Evolutionary conservation across 345 rosid species (phyloP).

Genomic region (Salix exigua): DNA sequence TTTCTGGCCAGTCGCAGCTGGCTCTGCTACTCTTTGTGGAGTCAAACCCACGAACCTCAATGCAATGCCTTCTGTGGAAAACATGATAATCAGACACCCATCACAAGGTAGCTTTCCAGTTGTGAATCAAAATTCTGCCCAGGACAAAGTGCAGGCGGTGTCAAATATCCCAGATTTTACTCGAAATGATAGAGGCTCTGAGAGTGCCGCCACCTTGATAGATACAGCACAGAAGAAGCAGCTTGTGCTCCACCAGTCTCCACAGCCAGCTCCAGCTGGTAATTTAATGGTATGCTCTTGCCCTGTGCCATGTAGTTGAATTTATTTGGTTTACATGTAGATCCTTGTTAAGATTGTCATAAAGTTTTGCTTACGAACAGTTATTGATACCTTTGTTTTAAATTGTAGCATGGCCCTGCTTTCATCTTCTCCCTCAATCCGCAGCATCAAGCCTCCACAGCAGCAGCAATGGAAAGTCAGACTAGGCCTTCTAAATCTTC

Average conservation of each 20-base stretch:
- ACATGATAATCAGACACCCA: constrained; percentile 22
- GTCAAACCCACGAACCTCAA: constrained; percentile 27
- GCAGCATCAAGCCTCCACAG: constrained; percentile 31
- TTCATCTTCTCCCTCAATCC: constrained; percentile 42
- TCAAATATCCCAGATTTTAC: constrained; percentile 13
- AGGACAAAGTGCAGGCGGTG: constrained; percentile 24
- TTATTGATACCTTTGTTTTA: background rate
- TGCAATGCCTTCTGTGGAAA: constrained; percentile 14
- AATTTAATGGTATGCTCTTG: constrained; percentile 40
- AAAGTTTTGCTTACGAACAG: background rate
- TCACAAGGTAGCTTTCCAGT: constrained; percentile 16
- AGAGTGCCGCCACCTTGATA: constrained; percentile 15
- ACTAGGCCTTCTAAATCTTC: constrained; percentile 31
- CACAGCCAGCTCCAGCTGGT: constrained; percentile 34
- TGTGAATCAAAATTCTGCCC: constrained; percentile 31
- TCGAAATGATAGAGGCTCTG: constrained; percentile 35
- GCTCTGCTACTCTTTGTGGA: constrained; percentile 18
- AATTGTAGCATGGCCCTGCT: constrained; percentile 45
- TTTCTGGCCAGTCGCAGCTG: constrained; percentile 26
- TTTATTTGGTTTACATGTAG: background rate
- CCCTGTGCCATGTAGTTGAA: background rate
- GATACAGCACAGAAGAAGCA: background rate
- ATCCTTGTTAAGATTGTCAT: background rate
- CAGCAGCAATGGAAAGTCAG: constrained; percentile 20
- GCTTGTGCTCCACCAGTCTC: constrained; percentile 22